A percentile compares a stretch with the other conserved stretches of the same genome.
Conservation (phyloP, 305 asterid species). For the Plantago coronopus region DNA sequence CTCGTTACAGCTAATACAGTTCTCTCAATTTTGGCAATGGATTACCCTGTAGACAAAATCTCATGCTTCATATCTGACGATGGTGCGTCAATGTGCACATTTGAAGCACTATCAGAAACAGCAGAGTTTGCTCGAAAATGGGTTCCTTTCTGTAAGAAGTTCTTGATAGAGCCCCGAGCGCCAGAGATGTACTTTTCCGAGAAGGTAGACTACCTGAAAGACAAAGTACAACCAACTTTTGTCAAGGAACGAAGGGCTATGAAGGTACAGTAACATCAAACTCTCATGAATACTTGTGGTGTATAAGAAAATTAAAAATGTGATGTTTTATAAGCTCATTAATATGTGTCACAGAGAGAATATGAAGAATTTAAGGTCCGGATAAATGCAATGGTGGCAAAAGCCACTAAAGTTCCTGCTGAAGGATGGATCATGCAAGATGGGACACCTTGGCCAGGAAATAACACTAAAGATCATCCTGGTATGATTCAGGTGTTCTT, state of each 20-base stretch:
- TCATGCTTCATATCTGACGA: slow-evolving; percentile 97
- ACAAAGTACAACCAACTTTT: slow-evolving; percentile 93
- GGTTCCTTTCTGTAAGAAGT: slow-evolving; percentile 96
- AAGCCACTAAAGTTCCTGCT: slow-evolving; percentile 83
- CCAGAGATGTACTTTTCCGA: slow-evolving; percentile 92
- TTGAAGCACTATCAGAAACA: slow-evolving; percentile 90
- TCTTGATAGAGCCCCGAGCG: slow-evolving; percentile 90
- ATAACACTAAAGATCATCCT: slow-evolving; percentile 93
- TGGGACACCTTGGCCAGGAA: slow-evolving; percentile 99
- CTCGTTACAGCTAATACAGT: slow-evolving; percentile 89
- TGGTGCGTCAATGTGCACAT: slow-evolving; percentile 98
- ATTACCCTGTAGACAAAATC: slow-evolving; percentile 84
- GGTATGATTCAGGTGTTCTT: slow-evolving; percentile 99
- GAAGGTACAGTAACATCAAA: slow-evolving; percentile 53
- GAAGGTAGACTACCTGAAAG: slow-evolving; percentile 90
- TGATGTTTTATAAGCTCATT: slow-evolving; percentile 4
- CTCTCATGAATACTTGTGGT: slow-evolving; percentile 3
- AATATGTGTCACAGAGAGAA: slow-evolving; percentile 59
- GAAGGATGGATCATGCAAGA: slow-evolving; percentile 99
- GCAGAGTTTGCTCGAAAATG: slow-evolving; percentile 95
- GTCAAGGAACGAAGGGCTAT: slow-evolving; percentile 96
- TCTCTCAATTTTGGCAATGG: slow-evolving; percentile 91
- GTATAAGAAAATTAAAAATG: not conserved
- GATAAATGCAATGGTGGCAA: slow-evolving; percentile 89
- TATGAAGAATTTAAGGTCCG: slow-evolving; percentile 92